These are phyloP conservation scores for Candida tibetensis DNA, from an alignment of 805 yeast genomes.

Conservation along the genomic window DNA sequence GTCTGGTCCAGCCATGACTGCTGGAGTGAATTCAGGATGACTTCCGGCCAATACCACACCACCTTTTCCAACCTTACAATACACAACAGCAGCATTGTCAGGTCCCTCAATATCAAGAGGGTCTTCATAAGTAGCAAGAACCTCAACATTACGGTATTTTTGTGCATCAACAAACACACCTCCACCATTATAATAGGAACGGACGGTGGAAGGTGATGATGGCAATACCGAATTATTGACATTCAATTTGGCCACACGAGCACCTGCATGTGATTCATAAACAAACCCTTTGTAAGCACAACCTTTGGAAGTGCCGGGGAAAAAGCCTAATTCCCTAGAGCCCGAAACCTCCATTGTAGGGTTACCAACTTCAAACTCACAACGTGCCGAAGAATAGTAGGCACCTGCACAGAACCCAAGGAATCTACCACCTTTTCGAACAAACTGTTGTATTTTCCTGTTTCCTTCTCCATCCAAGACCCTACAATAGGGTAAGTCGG, in stretches of 20 bases:
- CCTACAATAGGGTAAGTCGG: constrained; percentile 82
- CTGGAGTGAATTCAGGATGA: constrained; percentile 83
- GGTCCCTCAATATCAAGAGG: constrained; percentile 47
- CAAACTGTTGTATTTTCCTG: constrained; percentile 56
- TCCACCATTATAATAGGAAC: constrained; percentile 84
- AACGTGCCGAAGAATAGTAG: constrained; percentile 69
- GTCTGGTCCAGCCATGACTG: constrained; percentile 39
- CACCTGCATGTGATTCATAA: constrained; percentile 75
- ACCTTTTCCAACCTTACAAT: constrained; percentile 71
- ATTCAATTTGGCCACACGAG: constrained; percentile 55
- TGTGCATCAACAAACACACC: constrained; percentile 78
- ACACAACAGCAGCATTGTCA: constrained; percentile 67
- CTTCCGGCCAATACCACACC: constrained; percentile 74
- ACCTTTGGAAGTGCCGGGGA: constrained; percentile 82
- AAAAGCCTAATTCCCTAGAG: constrained; percentile 74
- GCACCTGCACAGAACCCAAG: constrained; percentile 97
- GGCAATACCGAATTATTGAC: constrained; percentile 21
- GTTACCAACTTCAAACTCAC: constrained; percentile 82
- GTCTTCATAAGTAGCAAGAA: constrained; percentile 67
- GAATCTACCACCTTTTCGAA: constrained; percentile 74
- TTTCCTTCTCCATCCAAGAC: constrained; percentile 72
- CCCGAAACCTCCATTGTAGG: constrained; percentile 79
- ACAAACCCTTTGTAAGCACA: constrained; percentile 76
- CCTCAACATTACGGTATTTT: constrained; percentile 55
- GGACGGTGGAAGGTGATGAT: constrained; percentile 23